phyloP scores from a whole-genome alignment of 2,329 filamentous ascomycete species.

The Alternaria viburni region DNA sequence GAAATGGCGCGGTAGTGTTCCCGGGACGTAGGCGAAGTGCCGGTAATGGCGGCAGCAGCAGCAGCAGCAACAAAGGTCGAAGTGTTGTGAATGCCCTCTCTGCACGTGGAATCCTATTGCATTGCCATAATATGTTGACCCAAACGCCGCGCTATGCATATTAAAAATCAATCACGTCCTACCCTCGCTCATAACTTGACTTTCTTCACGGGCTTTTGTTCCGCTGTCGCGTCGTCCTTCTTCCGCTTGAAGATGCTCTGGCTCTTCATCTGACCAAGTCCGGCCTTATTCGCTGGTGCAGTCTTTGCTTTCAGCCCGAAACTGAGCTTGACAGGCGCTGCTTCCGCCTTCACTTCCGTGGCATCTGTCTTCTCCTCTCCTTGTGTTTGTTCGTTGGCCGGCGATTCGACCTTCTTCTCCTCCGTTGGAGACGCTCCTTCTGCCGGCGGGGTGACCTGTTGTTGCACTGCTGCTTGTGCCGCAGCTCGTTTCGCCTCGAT shows the following conservation, averaged over 20 bases:
- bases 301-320: conserved; percentile 21
- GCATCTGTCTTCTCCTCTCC: conserved; percentile 72
- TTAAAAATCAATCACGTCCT: background rate
- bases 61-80: background rate
- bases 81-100: background rate
- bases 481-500: conserved; percentile 53
- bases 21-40: background rate
- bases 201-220: conserved; percentile 43
- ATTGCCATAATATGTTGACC: background rate
- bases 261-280: conserved; percentile 43
- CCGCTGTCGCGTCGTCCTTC: conserved; percentile 28
- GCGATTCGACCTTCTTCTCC: conserved; percentile 54
- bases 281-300: conserved; percentile 33
- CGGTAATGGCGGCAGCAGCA: background rate
- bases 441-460: conserved; percentile 44
- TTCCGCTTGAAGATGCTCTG: conserved; percentile 48
- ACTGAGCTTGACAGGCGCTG: conserved; percentile 33
- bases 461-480: conserved; percentile 38
- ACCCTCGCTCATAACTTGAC: conserved; percentile 34
- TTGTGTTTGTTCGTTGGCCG: conserved; percentile 82
- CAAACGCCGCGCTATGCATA: conserved; percentile 33
- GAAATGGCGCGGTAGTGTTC: background rate
- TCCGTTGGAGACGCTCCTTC: conserved; percentile 38
- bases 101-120: background rate
- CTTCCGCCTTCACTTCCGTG: conserved; percentile 48